A percentile compares a stretch with the other conserved stretches of the same genome.
Evolutionary conservation across 1,284 basidiomycete species (phyloP).

Genomic region (Ganoderma sp.): DNA sequence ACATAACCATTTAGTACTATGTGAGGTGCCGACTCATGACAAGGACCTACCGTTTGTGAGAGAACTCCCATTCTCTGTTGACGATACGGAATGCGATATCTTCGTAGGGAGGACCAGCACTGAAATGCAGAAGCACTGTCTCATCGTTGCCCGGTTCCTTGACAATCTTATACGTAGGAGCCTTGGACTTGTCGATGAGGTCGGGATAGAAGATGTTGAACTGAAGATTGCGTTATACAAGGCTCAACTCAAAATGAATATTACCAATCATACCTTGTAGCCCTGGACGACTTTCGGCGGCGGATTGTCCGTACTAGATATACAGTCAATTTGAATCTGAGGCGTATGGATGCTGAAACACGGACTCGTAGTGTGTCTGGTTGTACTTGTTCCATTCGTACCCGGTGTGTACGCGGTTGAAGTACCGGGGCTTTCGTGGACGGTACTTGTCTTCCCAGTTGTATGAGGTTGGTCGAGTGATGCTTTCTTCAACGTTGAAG

Average conservation of each 20-base stretch:
- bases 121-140: slow-evolving; percentile 92
- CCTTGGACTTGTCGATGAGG: slow-evolving; percentile 95
- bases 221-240: slow-evolving; percentile 42
- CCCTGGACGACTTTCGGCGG: slow-evolving; percentile 98
- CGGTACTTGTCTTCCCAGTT: slow-evolving; percentile 99
- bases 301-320: slow-evolving; percentile 85
- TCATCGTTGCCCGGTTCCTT: slow-evolving; percentile 93
- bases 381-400: slow-evolving; percentile 99
- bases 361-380: slow-evolving; percentile 97
- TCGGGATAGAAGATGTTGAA: slow-evolving; percentile 97
- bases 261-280: slow-evolving; percentile 75
- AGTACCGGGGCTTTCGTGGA: slow-evolving; percentile 98
- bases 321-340: slow-evolving; percentile 14
- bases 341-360: slow-evolving; percentile 32
- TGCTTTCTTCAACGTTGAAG: slow-evolving; percentile 90
- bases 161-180: slow-evolving; percentile 94
- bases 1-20: slow-evolving; percentile 22
- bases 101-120: slow-evolving; percentile 97
- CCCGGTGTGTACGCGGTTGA: slow-evolving; percentile 99
- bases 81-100: slow-evolving; percentile 99
- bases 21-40: neutral
- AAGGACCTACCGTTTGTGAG: slow-evolving; percentile 81
- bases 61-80: slow-evolving; percentile 97
- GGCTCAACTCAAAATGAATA: neutral
- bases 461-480: slow-evolving; percentile 83